phyloP scores from a whole-genome alignment of 202 grass and related monocot species.

The Setaria italica region DNA sequence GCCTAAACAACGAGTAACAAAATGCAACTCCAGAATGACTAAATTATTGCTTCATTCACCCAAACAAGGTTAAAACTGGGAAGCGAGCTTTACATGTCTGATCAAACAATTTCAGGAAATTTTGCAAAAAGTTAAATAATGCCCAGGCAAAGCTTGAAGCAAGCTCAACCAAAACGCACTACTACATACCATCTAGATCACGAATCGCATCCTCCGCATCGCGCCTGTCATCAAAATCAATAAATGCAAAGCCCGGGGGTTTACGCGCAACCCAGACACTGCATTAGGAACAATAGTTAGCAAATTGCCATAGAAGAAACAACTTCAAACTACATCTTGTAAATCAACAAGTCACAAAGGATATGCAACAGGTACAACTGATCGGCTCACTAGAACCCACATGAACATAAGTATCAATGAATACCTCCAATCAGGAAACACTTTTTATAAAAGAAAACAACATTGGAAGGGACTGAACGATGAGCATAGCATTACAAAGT shows the following conservation, averaged over 20 bases:
- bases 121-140: background rate
- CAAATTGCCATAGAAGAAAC: background rate
- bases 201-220: slow-evolving; percentile 84
- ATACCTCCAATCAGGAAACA: background rate
- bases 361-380: background rate
- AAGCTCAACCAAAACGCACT: background rate
- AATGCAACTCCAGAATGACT: slow-evolving; percentile 5
- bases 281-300: slow-evolving; percentile 44
- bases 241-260: slow-evolving; percentile 86
- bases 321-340: background rate
- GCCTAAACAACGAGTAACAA: background rate
- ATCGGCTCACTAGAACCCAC: background rate
- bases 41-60: background rate
- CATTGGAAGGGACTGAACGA: background rate
- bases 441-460: background rate
- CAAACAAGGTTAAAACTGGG: background rate
- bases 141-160: background rate
- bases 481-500: background rate
- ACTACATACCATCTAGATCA: slow-evolving; percentile 73
- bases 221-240: slow-evolving; percentile 79
- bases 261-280: slow-evolving; percentile 89
- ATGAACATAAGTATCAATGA: background rate
- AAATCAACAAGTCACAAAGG: background rate
- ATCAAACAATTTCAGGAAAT: background rate
- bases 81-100: background rate